These are phyloP conservation scores for Choanephora cucurbitarum DNA, from an alignment of 371 early-diverging fungal genomes.

Conservation along the genomic window DNA sequence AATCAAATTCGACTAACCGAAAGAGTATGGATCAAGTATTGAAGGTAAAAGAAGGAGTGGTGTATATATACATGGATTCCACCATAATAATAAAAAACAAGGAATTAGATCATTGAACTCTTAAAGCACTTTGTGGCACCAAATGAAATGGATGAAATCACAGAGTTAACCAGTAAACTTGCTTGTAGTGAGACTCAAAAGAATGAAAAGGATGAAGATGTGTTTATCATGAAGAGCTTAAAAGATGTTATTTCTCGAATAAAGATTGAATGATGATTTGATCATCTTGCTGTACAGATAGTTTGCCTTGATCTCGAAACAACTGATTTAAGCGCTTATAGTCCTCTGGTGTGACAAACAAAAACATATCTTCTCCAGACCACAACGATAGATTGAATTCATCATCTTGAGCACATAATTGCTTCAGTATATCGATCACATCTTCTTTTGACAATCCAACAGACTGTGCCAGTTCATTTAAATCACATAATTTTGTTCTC, in stretches of 20 bases:
- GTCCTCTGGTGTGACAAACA: conserved; percentile 28
- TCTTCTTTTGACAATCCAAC: conserved; percentile 19
- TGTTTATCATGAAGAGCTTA: conserved; percentile 23
- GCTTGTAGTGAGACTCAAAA: conserved; percentile 8
- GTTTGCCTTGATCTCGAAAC: conserved; percentile 15
- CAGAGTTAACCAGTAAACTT: conserved; percentile 19
- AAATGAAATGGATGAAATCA: conserved; percentile 12
- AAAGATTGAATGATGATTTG: conserved; percentile 8
- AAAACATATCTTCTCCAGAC: conserved; percentile 20
- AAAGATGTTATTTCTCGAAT: conserved; percentile 26
- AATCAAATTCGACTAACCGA: conserved; percentile 7
- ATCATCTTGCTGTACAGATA: conserved; percentile 23
- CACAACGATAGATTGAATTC: conserved; percentile 27
- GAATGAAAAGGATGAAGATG: conserved; percentile 7
- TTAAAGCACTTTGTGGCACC: conserved; percentile 38
- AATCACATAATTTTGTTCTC: conserved; percentile 21
- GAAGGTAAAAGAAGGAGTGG: too few relatives aligned
- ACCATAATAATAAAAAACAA: too few relatives aligned
- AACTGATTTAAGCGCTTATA: conserved; percentile 12
- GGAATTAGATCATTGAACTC: conserved; percentile 47
- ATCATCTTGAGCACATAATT: conserved; percentile 17
- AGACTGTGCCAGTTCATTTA: conserved; percentile 10
- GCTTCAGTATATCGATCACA: conserved; percentile 18
- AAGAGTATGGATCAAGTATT: conserved; percentile 25
- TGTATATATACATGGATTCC: too few relatives aligned